Conservation (phyloP, 495 filamentous ascomycete genomes). For the Aspergillus diversus region DNA sequence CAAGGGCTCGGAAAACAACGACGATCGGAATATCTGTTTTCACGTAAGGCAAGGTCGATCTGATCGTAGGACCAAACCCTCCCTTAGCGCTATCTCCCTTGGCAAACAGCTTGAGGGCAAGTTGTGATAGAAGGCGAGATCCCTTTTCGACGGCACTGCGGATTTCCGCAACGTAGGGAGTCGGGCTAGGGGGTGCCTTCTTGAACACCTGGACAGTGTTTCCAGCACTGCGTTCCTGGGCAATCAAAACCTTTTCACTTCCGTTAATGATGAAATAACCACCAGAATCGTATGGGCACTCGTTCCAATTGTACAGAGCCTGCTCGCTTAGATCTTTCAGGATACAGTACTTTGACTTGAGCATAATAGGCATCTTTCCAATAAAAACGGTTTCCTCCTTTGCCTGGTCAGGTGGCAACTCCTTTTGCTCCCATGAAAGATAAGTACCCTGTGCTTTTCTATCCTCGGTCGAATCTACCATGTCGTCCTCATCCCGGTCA, state of each 20-base stretch:
- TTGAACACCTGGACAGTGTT: conserved; percentile 99
- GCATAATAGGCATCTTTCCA: conserved; percentile 95
- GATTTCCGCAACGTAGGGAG: conserved; percentile 92
- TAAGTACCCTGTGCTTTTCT: conserved; percentile 49
- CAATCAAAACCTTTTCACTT: conserved; percentile 98
- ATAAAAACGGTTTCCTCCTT: conserved; percentile 77
- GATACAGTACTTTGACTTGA: conserved; percentile 92
- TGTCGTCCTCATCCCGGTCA: conserved; percentile 53
- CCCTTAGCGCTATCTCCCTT: conserved; percentile 80
- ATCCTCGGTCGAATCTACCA: conserved; percentile 48
- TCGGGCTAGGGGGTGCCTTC: conserved; percentile 84
- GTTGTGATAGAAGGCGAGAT: conserved; percentile 85
- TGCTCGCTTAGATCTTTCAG: conserved; percentile 79
- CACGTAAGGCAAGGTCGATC: conserved; percentile 88
- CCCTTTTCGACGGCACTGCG: conserved; percentile 96
- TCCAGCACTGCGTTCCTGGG: conserved; percentile 94
- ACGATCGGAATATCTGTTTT: conserved; percentile 91
- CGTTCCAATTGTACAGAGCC: conserved; percentile 81
- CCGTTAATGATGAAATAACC: conserved; percentile 99
- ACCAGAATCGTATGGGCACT: conserved; percentile 97
- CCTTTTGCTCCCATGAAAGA: conserved; percentile 55
- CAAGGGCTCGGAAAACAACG: conserved; percentile 92
- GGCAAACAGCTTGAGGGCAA: conserved; percentile 83
- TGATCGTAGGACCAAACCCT: conserved; percentile 82
- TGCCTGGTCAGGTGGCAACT: conserved; percentile 61